Evolutionary conservation across 1,284 basidiomycete species (phyloP), one percentile per base, ranked within the genome.

Genomic region (Tilletia caries): DNA sequence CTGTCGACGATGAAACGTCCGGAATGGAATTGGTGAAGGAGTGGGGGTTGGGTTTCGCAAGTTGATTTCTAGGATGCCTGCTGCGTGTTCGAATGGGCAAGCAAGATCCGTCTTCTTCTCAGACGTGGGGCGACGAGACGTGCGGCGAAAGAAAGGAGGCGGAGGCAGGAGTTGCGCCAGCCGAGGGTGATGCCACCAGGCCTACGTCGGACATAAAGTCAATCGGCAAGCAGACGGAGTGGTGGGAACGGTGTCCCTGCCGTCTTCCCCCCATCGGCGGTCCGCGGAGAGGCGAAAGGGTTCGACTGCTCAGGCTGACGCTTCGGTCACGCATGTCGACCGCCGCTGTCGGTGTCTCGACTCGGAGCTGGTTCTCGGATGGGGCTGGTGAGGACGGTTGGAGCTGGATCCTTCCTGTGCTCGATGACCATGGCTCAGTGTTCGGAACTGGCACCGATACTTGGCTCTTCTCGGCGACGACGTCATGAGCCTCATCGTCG

Each of bases 211-310:
- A 41, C 8, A 41, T 15, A 41, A 41, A 41, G 37, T 54, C 52
- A 13, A 54, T 13, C 32, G 58, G 58, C 29, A 62, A 20, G 32
- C 32, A 62, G 6, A 62, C 20, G 12, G 58, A 62, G n/a, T 62
- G 58, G 33, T 62, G 58, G 58, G 32, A 62, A 15, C 58, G 58
- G n/a, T 62, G 58, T 2, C 32, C 58, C 13, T 62, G 27, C 33
- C 58, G 27, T 10, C 58, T 29, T 10, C 58, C 58, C 29, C 20
- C n/a, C 32, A 29, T 10, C 29, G 32, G 33, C 20, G 29, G 29
- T 13, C 20, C 58, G 58, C 18, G 6, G 18, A 29, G 12, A 6
- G 58, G 32, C 27, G 58, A 62, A 34, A 18, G 8, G 6, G 29
- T 29, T 4, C 18, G 27, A 8, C 32, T n/a, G 8, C 4, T 18